phyloP scores from a whole-genome alignment of 2,329 filamentous ascomycete species.

The Emmonsia crescens region DNA sequence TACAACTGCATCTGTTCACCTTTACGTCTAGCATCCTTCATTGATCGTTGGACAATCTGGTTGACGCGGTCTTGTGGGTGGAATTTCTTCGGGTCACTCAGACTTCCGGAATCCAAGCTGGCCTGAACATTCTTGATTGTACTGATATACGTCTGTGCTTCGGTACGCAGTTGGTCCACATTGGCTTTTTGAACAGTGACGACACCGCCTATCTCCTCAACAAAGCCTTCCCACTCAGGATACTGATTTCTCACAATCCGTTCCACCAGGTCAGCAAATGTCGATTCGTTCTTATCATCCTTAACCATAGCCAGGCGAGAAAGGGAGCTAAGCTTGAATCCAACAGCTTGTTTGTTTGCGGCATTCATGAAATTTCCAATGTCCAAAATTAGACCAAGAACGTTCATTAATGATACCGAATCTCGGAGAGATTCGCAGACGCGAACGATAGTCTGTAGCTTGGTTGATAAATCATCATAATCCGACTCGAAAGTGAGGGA shows the following conservation, averaged over 20 bases:
- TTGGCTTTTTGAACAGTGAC: slow-evolving; percentile 79
- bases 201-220: slow-evolving; percentile 72
- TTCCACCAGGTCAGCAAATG: slow-evolving; percentile 89
- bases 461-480: slow-evolving; percentile 81
- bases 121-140: slow-evolving; percentile 90
- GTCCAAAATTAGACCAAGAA: slow-evolving; percentile 88
- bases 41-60: slow-evolving; percentile 78
- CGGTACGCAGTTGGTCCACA: slow-evolving; percentile 77
- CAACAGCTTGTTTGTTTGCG: slow-evolving; percentile 92
- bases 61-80: slow-evolving; percentile 93
- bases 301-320: slow-evolving; percentile 94
- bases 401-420: slow-evolving; percentile 89
- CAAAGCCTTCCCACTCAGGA: slow-evolving; percentile 85
- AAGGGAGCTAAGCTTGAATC: slow-evolving; percentile 95
- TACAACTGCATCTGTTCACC: slow-evolving; percentile 92
- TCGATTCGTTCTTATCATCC: slow-evolving; percentile 97
- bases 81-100: slow-evolving; percentile 95
- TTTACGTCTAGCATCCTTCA: slow-evolving; percentile 95
- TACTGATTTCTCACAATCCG: slow-evolving; percentile 95
- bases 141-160: slow-evolving; percentile 85
- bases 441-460: slow-evolving; percentile 72
- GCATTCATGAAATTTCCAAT: slow-evolving; percentile 99
- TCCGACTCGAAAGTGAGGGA: slow-evolving; percentile 76
- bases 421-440: slow-evolving; percentile 85
- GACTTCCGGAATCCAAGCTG: slow-evolving; percentile 82